Conservation (phyloP, 768 basidiomycete species). For the Xerocomellus chrysenteron region DNA sequence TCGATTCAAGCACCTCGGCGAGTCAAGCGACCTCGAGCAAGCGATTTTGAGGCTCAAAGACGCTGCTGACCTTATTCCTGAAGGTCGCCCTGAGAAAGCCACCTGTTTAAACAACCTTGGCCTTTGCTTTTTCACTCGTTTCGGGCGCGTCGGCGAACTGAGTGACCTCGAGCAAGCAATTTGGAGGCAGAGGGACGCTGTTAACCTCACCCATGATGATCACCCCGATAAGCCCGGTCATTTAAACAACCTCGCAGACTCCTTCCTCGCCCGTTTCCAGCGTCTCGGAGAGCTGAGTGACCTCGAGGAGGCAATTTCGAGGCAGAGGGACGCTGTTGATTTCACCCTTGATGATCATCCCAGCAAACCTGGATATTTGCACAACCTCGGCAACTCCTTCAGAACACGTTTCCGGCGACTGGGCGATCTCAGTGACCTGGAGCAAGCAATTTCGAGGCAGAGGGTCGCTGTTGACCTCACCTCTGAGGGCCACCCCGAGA, state of each 20-base stretch:
- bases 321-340: not conserved
- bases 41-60: not conserved
- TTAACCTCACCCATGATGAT: not conserved
- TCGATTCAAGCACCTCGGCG: not conserved
- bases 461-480: not conserved
- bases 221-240: not conserved
- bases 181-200: not conserved
- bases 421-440: not conserved
- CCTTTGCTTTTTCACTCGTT: not conserved
- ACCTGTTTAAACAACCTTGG: not conserved
- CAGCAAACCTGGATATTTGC: not conserved
- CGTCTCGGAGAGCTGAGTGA: not conserved
- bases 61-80: not conserved
- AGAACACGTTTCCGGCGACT: not conserved
- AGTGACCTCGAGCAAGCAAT: constrained; percentile 3
- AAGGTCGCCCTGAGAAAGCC: not conserved
- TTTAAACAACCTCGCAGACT: not conserved
- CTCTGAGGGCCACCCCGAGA: not conserved
- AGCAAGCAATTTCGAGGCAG: not conserved
- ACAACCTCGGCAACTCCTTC: not conserved
- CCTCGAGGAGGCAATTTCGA: constrained; percentile 2
- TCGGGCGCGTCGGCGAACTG: not conserved
- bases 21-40: not conserved
- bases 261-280: not conserved
- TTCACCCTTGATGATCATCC: not conserved